These are phyloP conservation scores for Corymbia maculata DNA, from an alignment of 345 rosid species.

Conservation along the genomic window DNA sequence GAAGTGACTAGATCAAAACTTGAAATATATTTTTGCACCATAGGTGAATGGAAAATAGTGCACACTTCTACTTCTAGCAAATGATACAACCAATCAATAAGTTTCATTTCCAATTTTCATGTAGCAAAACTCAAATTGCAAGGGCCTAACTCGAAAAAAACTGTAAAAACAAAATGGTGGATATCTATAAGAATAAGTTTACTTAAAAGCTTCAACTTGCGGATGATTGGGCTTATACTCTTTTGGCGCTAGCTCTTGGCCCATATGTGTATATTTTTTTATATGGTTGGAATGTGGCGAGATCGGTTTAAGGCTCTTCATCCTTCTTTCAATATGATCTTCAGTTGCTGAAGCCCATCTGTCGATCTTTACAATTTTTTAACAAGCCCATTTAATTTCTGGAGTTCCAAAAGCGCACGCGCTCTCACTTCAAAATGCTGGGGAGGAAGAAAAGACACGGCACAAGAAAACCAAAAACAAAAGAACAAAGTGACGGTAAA, in stretches of 20 bases:
- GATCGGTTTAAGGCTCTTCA: not conserved
- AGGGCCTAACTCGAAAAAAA: not conserved
- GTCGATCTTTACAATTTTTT: not conserved
- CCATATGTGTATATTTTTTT: not conserved
- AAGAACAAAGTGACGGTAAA: too few species aligned
- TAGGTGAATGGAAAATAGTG: too few species aligned
- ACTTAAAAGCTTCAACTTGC: not conserved
- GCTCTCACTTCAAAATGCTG: too few species aligned
- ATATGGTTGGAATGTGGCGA: not conserved
- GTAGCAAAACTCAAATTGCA: not conserved
- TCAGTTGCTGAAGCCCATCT: not conserved
- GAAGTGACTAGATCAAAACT: not conserved
- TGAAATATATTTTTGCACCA: not conserved
- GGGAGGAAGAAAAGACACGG: too few species aligned
- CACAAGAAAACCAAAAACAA: too few species aligned
- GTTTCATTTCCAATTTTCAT: rapidly evolving
- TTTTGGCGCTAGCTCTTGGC: not conserved
- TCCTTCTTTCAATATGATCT: not conserved
- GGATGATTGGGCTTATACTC: not conserved
- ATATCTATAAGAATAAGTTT: not conserved
- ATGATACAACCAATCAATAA: not conserved
- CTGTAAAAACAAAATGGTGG: not conserved
- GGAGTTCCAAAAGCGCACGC: too few species aligned
- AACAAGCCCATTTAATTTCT: too few species aligned
- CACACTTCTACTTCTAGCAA: not conserved